Conservation (phyloP, 169 alveolate species). For the Eimeria acervulina region DNA sequence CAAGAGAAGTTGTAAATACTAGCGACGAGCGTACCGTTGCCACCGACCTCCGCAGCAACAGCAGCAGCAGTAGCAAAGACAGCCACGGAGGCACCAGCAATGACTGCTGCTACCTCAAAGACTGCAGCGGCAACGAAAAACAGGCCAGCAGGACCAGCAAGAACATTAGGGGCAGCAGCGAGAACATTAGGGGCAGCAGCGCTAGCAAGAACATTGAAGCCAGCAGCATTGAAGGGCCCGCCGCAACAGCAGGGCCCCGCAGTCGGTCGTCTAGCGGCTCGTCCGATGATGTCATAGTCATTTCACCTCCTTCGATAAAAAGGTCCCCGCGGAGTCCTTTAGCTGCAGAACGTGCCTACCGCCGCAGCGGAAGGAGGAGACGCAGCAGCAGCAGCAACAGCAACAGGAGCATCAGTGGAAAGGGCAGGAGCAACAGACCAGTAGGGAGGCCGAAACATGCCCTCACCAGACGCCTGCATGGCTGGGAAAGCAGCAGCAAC, state of each 20-base stretch:
- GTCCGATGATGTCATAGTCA: constrained; percentile 33
- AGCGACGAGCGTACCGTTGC: background rate
- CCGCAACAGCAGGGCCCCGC: background rate
- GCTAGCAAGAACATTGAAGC: background rate
- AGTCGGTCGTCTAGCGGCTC: background rate
- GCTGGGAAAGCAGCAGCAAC: constrained; percentile 52
- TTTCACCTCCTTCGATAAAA: background rate
- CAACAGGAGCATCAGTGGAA: background rate
- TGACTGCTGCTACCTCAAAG: background rate
- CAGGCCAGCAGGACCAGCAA: background rate
- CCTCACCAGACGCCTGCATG: constrained; percentile 35
- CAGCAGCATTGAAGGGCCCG: background rate
- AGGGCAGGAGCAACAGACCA: background rate
- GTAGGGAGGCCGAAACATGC: background rate
- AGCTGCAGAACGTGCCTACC: background rate
- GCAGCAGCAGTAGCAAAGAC: background rate
- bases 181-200: background rate
- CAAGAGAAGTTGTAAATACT: background rate
- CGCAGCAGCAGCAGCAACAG: constrained; percentile 25
- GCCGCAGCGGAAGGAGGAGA: background rate
- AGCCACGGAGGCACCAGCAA: background rate
- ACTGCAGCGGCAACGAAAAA: background rate
- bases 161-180: background rate
- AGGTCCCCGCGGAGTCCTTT: background rate
- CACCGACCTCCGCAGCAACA: background rate